Percentiles rank a stretch among this genome's conserved stretches.
These are phyloP conservation scores for Tetradesmus lagerheimii DNA, from an alignment of 139 green algal species.

Conservation along the genomic window DNA sequence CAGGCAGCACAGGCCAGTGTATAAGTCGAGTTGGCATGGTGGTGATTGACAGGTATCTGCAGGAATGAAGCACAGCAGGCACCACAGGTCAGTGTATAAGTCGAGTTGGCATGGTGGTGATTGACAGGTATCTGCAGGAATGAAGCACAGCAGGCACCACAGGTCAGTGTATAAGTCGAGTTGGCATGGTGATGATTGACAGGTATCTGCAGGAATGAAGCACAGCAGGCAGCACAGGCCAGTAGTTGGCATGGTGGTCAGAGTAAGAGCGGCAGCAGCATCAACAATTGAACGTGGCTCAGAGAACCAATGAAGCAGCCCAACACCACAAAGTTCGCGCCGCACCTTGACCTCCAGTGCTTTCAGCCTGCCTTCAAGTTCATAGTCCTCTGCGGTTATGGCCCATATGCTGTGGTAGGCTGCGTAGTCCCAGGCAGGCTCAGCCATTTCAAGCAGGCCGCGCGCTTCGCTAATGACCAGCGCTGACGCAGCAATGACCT, in stretches of 20 bases:
- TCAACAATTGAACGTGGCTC: too few relatives aligned
- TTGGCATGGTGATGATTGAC: too few relatives aligned
- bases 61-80: too few relatives aligned
- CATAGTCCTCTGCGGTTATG: conserved; percentile 8
- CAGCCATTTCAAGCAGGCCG: conserved; percentile 38
- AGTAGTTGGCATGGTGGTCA: too few relatives aligned
- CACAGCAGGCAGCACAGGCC: neutral
- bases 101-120: too few relatives aligned
- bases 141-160: neutral
- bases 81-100: too few relatives aligned
- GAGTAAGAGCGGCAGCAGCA: too few relatives aligned
- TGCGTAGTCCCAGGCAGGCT: conserved; percentile 40
- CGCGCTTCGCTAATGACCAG: conserved; percentile 37
- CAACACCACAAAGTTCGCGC: too few relatives aligned
- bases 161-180: neutral
- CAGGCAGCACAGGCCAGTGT: neutral
- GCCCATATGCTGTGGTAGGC: conserved; percentile 39
- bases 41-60: too few relatives aligned
- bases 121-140: too few relatives aligned
- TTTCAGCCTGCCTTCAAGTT: conserved; percentile 23
- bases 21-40: neutral
- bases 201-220: neutral
- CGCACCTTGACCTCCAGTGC: conserved; percentile 35
- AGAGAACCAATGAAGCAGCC: too few relatives aligned
- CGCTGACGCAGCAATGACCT: conserved; percentile 39